Percentiles rank a stretch among this genome's conserved stretches.
These are phyloP conservation scores for Termitomyces sp. DNA, from an alignment of 1,284 basidiomycete species.

Conservation along the genomic window DNA sequence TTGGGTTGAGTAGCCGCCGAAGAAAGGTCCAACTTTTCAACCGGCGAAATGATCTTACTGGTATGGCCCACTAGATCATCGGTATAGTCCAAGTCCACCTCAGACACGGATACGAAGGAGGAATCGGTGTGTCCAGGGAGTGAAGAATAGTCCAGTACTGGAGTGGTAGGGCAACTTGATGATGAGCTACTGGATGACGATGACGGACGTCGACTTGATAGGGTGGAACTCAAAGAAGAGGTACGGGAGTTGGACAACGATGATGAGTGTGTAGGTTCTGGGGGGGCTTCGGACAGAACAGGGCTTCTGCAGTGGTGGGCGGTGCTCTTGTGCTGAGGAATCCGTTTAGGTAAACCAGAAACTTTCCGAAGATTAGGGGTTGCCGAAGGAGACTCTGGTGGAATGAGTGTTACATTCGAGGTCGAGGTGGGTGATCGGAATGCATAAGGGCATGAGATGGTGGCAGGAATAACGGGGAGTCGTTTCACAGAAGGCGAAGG, in stretches of 20 bases:
- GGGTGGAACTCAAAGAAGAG: slow-evolving; percentile 12
- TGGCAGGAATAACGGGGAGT: neutral
- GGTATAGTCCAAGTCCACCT: slow-evolving; percentile 10
- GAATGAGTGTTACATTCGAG: neutral
- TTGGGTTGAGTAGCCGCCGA: neutral
- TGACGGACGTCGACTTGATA: slow-evolving; percentile 7
- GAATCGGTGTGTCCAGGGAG: slow-evolving; percentile 9
- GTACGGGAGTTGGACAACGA: slow-evolving; percentile 8
- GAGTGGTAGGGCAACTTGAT: slow-evolving; percentile 20
- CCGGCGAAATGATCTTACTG: neutral
- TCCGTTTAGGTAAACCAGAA: slow-evolving; percentile 22
- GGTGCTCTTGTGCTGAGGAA: slow-evolving; percentile 16
- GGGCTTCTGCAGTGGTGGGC: slow-evolving; percentile 15
- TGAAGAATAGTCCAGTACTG: slow-evolving; percentile 3
- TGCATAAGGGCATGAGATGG: slow-evolving; percentile 9
- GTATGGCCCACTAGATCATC: neutral
- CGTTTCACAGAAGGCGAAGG: neutral
- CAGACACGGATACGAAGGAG: slow-evolving; percentile 5
- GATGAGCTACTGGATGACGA: slow-evolving; percentile 19
- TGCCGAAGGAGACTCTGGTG: neutral
- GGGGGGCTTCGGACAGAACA: slow-evolving; percentile 5
- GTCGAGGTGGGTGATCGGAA: slow-evolving; percentile 16
- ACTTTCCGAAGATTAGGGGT: slow-evolving; percentile 17
- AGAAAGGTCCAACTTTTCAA: neutral
- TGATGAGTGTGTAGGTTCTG: neutral